phyloP scores from a whole-genome alignment of 225 moss, liverwort and hornwort genomes.

The Asterella californica region DNA sequence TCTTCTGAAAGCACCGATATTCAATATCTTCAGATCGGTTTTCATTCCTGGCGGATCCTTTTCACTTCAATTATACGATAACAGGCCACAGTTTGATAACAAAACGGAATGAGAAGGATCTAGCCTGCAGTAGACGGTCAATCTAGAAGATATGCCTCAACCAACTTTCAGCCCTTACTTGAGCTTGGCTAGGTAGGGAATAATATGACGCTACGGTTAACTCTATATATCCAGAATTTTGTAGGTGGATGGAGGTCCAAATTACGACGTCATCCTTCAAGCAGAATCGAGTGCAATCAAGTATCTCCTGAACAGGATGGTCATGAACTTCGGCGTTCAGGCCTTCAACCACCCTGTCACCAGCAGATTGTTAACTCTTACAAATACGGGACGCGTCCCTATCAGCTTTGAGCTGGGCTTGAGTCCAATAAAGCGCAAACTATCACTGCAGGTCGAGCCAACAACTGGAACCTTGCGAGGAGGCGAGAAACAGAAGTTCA shows the following conservation, averaged over 20 bases:
- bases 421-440: constrained; percentile 38
- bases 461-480: constrained; percentile 46
- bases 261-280: constrained; percentile 55
- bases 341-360: constrained; percentile 51
- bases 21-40: too few relatives aligned
- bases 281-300: constrained; percentile 66
- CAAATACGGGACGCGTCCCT: constrained; percentile 61
- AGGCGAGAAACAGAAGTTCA: constrained; percentile 53
- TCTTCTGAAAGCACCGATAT: too few relatives aligned
- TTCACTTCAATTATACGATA: too few relatives aligned
- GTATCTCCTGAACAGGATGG: constrained; percentile 47
- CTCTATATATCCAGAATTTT: constrained; percentile 37
- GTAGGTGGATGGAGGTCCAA: constrained; percentile 82
- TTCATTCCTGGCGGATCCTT: not conserved
- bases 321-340: constrained; percentile 57
- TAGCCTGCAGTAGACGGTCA: too few relatives aligned
- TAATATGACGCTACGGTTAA: constrained; percentile 12
- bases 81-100: too few relatives aligned
- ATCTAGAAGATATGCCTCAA: too few relatives aligned
- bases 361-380: constrained; percentile 48
- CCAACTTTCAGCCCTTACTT: too few relatives aligned
- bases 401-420: constrained; percentile 74
- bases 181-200: too few relatives aligned
- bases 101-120: too few relatives aligned
- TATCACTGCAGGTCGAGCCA: constrained; percentile 48